Evolutionary conservation across 495 filamentous ascomycete species (phyloP), one percentile per base, ranked within the genome.

Genomic region (Penicillium antarcticum): DNA sequence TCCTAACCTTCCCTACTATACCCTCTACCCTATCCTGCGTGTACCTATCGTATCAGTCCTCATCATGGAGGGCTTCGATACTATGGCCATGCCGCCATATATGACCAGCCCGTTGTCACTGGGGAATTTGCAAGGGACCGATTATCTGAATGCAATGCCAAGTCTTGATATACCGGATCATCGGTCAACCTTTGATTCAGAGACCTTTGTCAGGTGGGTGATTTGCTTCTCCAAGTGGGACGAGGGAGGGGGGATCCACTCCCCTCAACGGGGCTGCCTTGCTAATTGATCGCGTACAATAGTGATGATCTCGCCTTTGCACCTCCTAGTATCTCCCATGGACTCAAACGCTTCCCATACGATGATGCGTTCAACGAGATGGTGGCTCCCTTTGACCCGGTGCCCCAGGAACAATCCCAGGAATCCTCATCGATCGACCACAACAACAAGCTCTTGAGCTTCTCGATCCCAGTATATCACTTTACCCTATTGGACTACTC

Each of bases 391-490:
- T 87, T 82, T 61, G 82, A 84, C 23, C 67, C 67, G n/a, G 55
- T 56, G 13, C 68, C 72, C 18, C 61, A 66, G 31, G 68, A 70
- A 49, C 69, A 66, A 45, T 63, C 66, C 50, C 60, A 69, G 33
- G 73, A 77, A 29, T 66, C 66, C 29, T 66, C 66, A 10, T 70
- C 77, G 12, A 76, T 81, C 49, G 86, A 89, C 39, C 83, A 83
- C 52, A 87, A 90, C 61, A 84, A 89, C 66, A 91, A 91, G 68
- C 75, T 91, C 10, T 76, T 96, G 46, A 83, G 87, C 69, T 95
- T 96, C 68, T 86, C 84, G 0, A 66, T 83, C 4, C 88, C 85
- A 1, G 75, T 78, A 13, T 82, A 86, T 53, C 82, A 84, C 55
- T 89, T 86, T 38, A 81, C 81, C 2, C 71, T 89, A 9, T 74